phyloP scores from a whole-genome alignment of 140 eudicot species.

The Oenanthe javanica region DNA sequence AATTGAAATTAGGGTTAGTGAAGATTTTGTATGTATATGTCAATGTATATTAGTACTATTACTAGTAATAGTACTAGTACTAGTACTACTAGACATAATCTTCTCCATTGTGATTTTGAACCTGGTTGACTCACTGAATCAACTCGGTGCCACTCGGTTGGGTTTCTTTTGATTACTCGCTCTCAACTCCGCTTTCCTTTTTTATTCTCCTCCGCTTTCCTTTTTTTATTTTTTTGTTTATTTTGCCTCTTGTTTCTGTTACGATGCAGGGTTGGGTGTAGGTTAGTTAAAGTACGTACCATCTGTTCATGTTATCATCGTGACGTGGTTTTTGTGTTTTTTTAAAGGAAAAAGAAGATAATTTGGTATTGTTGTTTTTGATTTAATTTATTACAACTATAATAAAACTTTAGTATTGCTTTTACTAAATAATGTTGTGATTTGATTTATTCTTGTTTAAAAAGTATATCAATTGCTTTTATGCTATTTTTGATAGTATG shows the following conservation, averaged over 20 bases:
- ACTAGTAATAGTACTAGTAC: background rate
- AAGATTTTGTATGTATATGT: background rate
- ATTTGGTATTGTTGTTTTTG: no score
- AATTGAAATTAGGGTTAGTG: conserved; percentile 2
- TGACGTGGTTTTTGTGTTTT: no score
- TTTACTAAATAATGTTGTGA: background rate
- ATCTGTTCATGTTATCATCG: background rate
- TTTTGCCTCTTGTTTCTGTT: background rate
- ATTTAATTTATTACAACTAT: no score
- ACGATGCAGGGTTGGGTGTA: background rate
- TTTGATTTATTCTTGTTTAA: no score
- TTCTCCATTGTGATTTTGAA: conserved; percentile 21
- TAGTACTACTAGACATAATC: background rate
- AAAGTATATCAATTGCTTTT: no score
- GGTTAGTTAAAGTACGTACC: background rate
- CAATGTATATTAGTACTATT: no score
- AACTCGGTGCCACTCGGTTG: conserved; percentile 12
- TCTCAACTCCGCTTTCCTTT: background rate
- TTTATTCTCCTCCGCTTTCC: background rate
- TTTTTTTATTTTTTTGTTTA: background rate
- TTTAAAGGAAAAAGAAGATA: no score
- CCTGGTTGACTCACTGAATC: conserved; percentile 16
- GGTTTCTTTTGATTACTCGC: conserved; percentile 11
- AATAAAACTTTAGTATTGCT: no score
- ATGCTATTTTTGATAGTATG: no score